A percentile compares a stretch with the other conserved stretches of the same genome.
Evolutionary conservation across 2,329 filamentous ascomycete genomes (phyloP).

Genomic region (Trichoderma sp.): DNA sequence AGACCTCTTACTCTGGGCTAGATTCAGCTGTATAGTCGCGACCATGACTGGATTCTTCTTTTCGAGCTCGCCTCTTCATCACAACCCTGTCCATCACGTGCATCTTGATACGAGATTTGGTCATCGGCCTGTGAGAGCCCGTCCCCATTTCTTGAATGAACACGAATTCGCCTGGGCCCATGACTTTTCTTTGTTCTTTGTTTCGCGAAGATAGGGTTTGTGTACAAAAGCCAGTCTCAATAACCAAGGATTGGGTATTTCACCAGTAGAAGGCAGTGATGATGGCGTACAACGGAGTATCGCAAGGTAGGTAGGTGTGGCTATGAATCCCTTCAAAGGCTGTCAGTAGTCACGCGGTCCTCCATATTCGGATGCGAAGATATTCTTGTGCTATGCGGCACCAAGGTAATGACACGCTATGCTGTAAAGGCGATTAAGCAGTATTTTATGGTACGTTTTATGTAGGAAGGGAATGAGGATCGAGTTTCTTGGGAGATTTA

Average conservation of each 20-base stretch:
- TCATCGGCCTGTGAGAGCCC: neutral
- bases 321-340: neutral
- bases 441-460: neutral
- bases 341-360: neutral
- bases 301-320: neutral
- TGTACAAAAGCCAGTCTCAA: neutral
- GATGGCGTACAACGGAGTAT: neutral
- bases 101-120: constrained; percentile 14
- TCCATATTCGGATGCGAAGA: neutral
- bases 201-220: neutral
- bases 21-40: neutral
- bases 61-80: constrained; percentile 4
- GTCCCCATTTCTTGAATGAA: constrained; percentile 13
- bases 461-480: neutral
- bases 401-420: neutral
- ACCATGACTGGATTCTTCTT: neutral
- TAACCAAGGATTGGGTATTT: neutral
- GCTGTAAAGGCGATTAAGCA: neutral
- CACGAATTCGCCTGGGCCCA: neutral
- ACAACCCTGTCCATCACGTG: constrained; percentile 18
- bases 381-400: neutral
- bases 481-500: neutral
- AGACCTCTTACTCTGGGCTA: neutral
- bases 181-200: neutral
- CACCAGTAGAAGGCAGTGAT: neutral